These are phyloP conservation scores for Staphylotrichum longicolle DNA, from an alignment of 495 filamentous ascomycete genomes.

Conservation along the genomic window DNA sequence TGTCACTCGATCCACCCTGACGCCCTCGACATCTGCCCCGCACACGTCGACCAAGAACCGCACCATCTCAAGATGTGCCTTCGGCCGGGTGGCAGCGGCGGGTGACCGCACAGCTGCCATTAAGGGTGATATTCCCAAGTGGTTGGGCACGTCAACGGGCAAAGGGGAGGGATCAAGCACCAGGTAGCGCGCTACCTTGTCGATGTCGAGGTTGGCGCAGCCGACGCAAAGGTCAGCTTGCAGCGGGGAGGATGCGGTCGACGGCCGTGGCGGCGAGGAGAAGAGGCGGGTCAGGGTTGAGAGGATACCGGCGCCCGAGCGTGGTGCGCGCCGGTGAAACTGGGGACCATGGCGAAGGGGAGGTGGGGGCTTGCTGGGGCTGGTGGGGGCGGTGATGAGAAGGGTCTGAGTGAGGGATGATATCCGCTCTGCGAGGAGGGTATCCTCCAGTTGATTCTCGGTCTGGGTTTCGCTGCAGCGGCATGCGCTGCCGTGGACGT, in stretches of 20 bases:
- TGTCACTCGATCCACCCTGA: not conserved
- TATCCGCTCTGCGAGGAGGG: slow-evolving; percentile 16
- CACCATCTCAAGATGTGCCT: slow-evolving; percentile 23
- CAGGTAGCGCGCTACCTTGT: slow-evolving; percentile 22
- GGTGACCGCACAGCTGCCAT: slow-evolving; percentile 18
- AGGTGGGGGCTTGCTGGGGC: not conserved
- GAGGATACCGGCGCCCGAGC: not conserved
- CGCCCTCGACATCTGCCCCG: slow-evolving; percentile 26
- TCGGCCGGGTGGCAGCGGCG: not conserved
- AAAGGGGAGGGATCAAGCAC: not conserved
- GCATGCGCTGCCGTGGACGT: slow-evolving; percentile 18
- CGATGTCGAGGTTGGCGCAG: slow-evolving; percentile 25
- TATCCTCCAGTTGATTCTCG: slow-evolving; percentile 10
- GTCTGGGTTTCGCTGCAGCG: slow-evolving; percentile 11
- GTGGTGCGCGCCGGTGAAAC: not conserved
- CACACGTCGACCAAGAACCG: slow-evolving; percentile 23
- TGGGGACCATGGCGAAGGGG: not conserved
- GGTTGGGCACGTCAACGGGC: slow-evolving; percentile 22
- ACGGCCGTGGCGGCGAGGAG: not conserved
- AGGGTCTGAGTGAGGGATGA: slow-evolving; percentile 9
- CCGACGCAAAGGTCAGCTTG: slow-evolving; percentile 26
- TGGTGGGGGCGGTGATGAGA: not conserved
- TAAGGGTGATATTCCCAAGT: slow-evolving; percentile 20
- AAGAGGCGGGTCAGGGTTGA: slow-evolving; percentile 16
- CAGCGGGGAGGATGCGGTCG: not conserved